Percentiles rank a stretch among this genome's conserved stretches.
These are phyloP conservation scores for Russula earlei DNA, from an alignment of 768 basidiomycete species.

Conservation along the genomic window DNA sequence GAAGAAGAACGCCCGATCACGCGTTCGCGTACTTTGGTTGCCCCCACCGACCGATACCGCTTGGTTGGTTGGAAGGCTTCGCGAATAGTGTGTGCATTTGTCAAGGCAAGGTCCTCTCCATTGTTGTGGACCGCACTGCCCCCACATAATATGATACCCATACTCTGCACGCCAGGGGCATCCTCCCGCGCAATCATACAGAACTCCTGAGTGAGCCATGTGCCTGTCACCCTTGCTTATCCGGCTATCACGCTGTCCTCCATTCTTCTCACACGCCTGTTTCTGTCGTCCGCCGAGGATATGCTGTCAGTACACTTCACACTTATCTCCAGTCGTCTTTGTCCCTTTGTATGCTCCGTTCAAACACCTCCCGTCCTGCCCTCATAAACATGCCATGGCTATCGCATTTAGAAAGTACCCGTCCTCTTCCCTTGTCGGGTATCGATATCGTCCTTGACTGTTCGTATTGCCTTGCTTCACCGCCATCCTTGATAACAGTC, in stretches of 20 bases:
- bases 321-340: neutral
- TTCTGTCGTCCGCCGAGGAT: constrained; percentile 10
- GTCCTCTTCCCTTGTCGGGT: neutral
- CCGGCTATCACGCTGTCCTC: constrained; percentile 12
- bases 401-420: neutral
- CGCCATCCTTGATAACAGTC: no score
- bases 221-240: neutral
- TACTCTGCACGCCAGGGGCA: no score
- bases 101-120: no score
- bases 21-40: neutral
- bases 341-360: no score
- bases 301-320: constrained; percentile 12
- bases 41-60: no score
- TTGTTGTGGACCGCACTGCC: neutral
- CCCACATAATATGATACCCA: neutral
- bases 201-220: no score
- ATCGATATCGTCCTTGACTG: constrained; percentile 10
- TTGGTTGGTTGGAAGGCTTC: neutral
- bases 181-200: no score
- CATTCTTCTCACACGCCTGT: constrained; percentile 1
- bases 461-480: neutral
- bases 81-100: neutral
- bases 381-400: no score
- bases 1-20: constrained; percentile 16
- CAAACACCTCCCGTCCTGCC: no score